Percentiles rank a stretch among this genome's conserved stretches.
Evolutionary conservation across 305 asterid genomes (phyloP).

Genomic region (Fraxinus baroniana): DNA sequence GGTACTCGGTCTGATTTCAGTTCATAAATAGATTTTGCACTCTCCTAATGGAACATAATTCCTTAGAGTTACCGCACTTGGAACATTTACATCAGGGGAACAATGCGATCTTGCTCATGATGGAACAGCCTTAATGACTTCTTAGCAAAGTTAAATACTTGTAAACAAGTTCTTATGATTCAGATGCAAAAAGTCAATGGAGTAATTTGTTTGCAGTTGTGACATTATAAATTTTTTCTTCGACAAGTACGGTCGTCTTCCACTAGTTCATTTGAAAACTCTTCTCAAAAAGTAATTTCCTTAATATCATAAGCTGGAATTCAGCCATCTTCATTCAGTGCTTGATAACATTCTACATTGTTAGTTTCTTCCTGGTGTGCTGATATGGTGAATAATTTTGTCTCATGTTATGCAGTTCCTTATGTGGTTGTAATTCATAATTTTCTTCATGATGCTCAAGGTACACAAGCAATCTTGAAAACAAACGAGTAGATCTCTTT

Average conservation of each 20-base stretch:
- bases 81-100: background rate
- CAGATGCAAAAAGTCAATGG: background rate
- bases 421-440: background rate
- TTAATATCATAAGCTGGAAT: background rate
- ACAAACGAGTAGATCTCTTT: slow-evolving; percentile 87
- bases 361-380: background rate
- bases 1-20: background rate
- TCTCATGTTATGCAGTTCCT: background rate
- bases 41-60: background rate
- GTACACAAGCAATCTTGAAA: slow-evolving; percentile 80
- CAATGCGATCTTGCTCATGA: slow-evolving; percentile 4
- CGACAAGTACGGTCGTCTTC: background rate
- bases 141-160: background rate
- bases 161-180: background rate
- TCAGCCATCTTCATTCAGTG: background rate
- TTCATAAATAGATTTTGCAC: background rate
- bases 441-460: slow-evolving; percentile 41
- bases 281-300: background rate
- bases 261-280: background rate
- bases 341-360: background rate
- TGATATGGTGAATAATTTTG: background rate
- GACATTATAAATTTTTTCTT: background rate
- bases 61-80: slow-evolving; percentile 3
- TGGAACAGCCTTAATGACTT: slow-evolving; percentile 16
- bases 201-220: background rate